A percentile compares a stretch with the other conserved stretches of the same genome.
phyloP scores from a whole-genome alignment of 2,329 filamentous ascomycete genomes.

The Fusarium compactum region DNA sequence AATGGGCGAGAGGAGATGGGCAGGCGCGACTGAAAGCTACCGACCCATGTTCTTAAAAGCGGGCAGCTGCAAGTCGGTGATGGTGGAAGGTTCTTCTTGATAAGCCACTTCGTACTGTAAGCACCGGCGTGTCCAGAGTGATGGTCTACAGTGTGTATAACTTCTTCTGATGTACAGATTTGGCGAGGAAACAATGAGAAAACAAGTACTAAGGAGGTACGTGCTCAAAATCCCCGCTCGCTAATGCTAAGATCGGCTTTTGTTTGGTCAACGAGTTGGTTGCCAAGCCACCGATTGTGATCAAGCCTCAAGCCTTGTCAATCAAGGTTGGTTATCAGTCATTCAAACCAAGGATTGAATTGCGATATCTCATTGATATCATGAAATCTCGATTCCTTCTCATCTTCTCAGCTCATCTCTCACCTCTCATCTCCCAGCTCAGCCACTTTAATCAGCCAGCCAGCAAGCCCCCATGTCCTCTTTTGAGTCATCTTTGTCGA shows the following conservation, averaged over 20 bases:
- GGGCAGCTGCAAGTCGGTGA: constrained; percentile 25
- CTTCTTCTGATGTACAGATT: constrained; percentile 5
- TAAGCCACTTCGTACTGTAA: constrained; percentile 1
- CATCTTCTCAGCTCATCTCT: neutral
- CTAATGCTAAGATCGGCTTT: constrained; percentile 13
- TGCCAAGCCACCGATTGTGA: constrained; percentile 35
- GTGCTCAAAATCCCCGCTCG: constrained; percentile 27
- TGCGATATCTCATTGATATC: constrained; percentile 12
- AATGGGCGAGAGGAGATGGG: constrained; percentile 48
- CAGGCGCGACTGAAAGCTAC: constrained; percentile 47
- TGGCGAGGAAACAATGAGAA: constrained; percentile 35
- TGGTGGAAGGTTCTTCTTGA: neutral
- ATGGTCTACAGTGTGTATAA: constrained; percentile 12
- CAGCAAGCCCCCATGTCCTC: constrained; percentile 3
- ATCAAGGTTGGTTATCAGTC: constrained; percentile 25
- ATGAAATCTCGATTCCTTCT: constrained; percentile 15
- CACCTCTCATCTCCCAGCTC: neutral
- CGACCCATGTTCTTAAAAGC: constrained; percentile 33
- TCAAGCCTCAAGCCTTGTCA: constrained; percentile 29
- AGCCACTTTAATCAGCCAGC: neutral
- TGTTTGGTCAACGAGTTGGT: constrained; percentile 29
- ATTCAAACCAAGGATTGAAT: constrained; percentile 17
- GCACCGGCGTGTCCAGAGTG: rapidly evolving
- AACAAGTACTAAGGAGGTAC: constrained; percentile 43
- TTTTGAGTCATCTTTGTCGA: constrained; percentile 1